phyloP scores from a whole-genome alignment of 495 filamentous ascomycete species.

The Sporormia fimetaria region DNA sequence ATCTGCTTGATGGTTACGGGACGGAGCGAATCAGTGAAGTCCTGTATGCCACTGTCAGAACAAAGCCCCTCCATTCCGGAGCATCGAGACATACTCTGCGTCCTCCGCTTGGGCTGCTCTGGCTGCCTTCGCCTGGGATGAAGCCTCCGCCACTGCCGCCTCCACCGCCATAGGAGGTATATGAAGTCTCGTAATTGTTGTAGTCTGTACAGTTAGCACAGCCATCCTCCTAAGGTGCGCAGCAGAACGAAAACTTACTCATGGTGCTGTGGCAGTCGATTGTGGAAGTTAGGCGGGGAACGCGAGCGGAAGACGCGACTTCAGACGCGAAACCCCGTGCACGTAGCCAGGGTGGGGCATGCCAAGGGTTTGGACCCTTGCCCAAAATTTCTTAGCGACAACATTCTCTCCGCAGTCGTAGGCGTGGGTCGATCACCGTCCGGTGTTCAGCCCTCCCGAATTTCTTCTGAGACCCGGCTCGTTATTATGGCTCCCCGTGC shows the following conservation, averaged over 20 bases:
- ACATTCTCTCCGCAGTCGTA: neutral
- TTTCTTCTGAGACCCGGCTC: neutral
- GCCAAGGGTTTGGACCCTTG: conserved; percentile 21
- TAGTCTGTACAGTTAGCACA: conserved; percentile 12
- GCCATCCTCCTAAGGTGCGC: neutral
- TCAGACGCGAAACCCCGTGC: conserved; percentile 7
- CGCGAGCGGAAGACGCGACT: conserved; percentile 10
- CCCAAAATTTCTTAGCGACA: conserved; percentile 10
- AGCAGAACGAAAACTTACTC: conserved; percentile 7
- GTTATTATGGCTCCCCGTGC: conserved; percentile 46
- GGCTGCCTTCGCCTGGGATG: conserved; percentile 42
- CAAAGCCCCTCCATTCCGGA: conserved; percentile 23
- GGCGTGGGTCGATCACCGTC: neutral
- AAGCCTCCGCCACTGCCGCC: conserved; percentile 58
- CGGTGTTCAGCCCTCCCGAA: neutral
- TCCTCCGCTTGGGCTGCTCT: conserved; percentile 36
- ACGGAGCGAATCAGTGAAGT: conserved; percentile 59
- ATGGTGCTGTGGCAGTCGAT: conserved; percentile 8
- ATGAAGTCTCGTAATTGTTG: conserved; percentile 30
- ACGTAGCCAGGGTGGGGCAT: conserved; percentile 6
- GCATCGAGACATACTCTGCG: conserved; percentile 30
- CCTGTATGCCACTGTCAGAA: conserved; percentile 32
- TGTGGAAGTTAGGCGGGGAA: neutral
- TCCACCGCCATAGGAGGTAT: conserved; percentile 50
- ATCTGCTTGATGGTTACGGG: conserved; percentile 94